These are phyloP conservation scores for Physcomitrium patens DNA, from an alignment of 225 moss, liverwort and hornwort species.

Conservation along the genomic window DNA sequence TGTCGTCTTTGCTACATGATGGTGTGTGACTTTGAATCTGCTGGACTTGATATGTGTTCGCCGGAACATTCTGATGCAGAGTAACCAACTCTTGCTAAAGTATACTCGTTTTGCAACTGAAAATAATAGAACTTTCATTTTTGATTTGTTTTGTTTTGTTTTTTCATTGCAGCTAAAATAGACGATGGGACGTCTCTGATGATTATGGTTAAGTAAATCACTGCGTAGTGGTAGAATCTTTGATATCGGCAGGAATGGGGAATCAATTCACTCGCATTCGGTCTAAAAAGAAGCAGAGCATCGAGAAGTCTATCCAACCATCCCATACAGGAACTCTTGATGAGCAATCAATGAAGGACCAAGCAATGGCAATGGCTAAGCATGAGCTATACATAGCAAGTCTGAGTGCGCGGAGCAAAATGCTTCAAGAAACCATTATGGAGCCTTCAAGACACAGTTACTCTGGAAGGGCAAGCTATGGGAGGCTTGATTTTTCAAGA, in stretches of 20 bases:
- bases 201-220: slow-evolving; percentile 4
- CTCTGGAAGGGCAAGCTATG: slow-evolving; percentile 44
- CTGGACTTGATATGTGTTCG: background rate
- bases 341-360: slow-evolving; percentile 50
- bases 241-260: slow-evolving; percentile 32
- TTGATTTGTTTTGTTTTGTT: background rate
- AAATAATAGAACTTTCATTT: background rate
- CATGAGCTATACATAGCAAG: slow-evolving; percentile 59
- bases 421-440: slow-evolving; percentile 41
- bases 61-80: background rate
- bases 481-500: slow-evolving; percentile 41
- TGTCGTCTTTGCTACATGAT: background rate
- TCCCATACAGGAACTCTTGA: slow-evolving; percentile 22
- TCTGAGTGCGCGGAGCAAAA: slow-evolving; percentile 50
- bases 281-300: slow-evolving; percentile 42
- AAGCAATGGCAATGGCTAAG: slow-evolving; percentile 58
- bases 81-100: background rate
- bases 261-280: slow-evolving; percentile 60
- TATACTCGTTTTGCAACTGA: background rate
- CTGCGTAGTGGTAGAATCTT: background rate
- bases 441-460: slow-evolving; percentile 60
- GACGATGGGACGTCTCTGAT: slow-evolving; percentile 6
- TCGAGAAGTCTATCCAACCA: slow-evolving; percentile 23
- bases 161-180: slow-evolving; percentile 19
- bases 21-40: background rate